Percentiles rank a stretch among this genome's conserved stretches.
Conservation (phyloP, 2,329 filamentous ascomycete species). For the Hypoxylon sp. region DNA sequence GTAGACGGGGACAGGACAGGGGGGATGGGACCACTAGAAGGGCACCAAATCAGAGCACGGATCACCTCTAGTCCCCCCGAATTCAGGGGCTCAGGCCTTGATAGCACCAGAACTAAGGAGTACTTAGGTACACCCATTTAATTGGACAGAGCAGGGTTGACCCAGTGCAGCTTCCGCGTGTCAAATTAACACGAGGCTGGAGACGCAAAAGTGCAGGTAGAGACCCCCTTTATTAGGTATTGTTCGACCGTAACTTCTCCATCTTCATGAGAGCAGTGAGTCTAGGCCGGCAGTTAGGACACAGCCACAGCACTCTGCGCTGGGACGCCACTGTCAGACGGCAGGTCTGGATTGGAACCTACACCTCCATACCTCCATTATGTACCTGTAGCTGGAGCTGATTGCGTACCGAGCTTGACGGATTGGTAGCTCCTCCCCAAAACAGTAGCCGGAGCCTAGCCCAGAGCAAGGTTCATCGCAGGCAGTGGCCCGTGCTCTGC, state of each 20-base stretch:
- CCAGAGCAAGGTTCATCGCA: slow-evolving; percentile 14
- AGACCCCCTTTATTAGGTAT: slow-evolving; percentile 11
- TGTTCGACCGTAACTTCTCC: slow-evolving; percentile 30
- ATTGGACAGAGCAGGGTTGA: slow-evolving; percentile 42
- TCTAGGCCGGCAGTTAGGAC: slow-evolving; percentile 17
- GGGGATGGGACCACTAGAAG: slow-evolving; percentile 43
- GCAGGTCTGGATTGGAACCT: slow-evolving; percentile 1
- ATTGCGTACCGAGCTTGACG: slow-evolving; percentile 12
- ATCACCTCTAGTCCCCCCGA: slow-evolving; percentile 34
- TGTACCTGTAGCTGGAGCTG: background rate
- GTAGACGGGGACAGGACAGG: slow-evolving; percentile 40
- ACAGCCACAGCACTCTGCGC: slow-evolving; percentile 13
- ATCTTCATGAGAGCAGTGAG: background rate
- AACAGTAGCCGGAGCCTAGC: slow-evolving; percentile 11
- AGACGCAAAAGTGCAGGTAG: slow-evolving; percentile 27
- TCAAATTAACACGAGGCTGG: slow-evolving; percentile 46
- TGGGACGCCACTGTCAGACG: slow-evolving; percentile 12
- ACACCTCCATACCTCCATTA: background rate
- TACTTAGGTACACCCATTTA: slow-evolving; percentile 39
- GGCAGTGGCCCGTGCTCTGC: slow-evolving; percentile 31
- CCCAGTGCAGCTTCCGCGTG: slow-evolving; percentile 30
- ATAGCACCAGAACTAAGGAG: slow-evolving; percentile 26
- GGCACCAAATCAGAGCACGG: slow-evolving; percentile 43
- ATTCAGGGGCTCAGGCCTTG: slow-evolving; percentile 41
- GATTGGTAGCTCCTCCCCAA: slow-evolving; percentile 18